A percentile compares a stretch with the other conserved stretches of the same genome.
These are phyloP conservation scores for Colletotrichum noveboracense DNA, from an alignment of 2,329 filamentous ascomycete genomes.

Conservation along the genomic window DNA sequence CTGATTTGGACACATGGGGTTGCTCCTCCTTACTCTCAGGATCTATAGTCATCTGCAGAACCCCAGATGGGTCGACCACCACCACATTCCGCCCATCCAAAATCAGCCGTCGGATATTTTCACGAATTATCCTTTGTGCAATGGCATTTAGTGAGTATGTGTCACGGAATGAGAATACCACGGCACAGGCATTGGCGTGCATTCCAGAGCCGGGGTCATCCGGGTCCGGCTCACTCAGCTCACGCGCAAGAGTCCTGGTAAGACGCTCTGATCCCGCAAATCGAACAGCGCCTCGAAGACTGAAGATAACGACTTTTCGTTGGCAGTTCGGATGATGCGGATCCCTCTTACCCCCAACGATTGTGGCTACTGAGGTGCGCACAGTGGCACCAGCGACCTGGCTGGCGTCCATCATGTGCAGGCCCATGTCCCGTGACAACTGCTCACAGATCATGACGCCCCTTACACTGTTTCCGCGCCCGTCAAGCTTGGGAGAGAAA, in stretches of 20 bases:
- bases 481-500: conserved; percentile 61
- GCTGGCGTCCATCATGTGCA: conserved; percentile 24
- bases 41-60: conserved; percentile 26
- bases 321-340: conserved; percentile 30
- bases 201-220: conserved; percentile 30
- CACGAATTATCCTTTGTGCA: conserved; percentile 32
- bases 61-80: conserved; percentile 31
- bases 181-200: conserved; percentile 30
- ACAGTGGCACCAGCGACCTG: conserved; percentile 13
- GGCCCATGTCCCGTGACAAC: conserved; percentile 39
- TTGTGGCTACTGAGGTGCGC: conserved; percentile 31
- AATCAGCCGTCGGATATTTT: conserved; percentile 30
- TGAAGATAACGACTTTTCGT: conserved; percentile 35
- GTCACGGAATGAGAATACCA: conserved; percentile 37
- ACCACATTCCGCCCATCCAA: conserved; percentile 30
- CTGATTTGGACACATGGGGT: conserved; percentile 27
- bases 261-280: conserved; percentile 38
- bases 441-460: conserved; percentile 48
- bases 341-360: conserved; percentile 29
- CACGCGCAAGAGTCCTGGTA: conserved; percentile 33
- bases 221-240: conserved; percentile 26
- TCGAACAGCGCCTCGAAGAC: conserved; percentile 35
- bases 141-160: conserved; percentile 35
- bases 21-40: conserved; percentile 7
- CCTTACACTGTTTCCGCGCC: conserved; percentile 47